Evolutionary conservation across 192 early-diverging fungal species (phyloP), one percentile per base, ranked within the genome.

Genomic region (Linderina pennispora): DNA sequence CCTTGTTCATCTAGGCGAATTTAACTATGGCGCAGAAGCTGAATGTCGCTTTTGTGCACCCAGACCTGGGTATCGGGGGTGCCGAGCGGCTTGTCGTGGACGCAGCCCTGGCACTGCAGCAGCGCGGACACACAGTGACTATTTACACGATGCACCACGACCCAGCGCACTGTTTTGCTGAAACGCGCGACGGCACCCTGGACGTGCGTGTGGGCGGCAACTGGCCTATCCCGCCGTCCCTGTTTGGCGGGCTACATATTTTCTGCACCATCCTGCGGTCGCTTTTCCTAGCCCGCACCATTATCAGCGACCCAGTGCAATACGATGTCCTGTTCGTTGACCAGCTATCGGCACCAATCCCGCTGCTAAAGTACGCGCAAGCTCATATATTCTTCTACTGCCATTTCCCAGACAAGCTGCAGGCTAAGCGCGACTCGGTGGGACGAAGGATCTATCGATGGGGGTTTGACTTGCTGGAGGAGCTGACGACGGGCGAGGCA

Each of bases 71-170:
- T 21, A 97, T 97, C 32, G 92, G 92, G 48, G 94, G 94, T 19
- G 94, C 94, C 4, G 94, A 98, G 63, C 78, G 94, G 15, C 77
- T 98, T 14, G 85, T 98, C 0, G 90, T 98, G 10, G 94, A 98
- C 72, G 85, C 91, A 1, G 92, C 91, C 4, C 58, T 86, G 4
- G 87, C 86, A 19, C 75, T 94, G 46, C 80, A 89, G 65, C 57
- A 76, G 18, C 74, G 65, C 20, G 94, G 94, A 11, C 90, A 98
- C 69, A 39, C 72, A 8, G 83, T 95, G 2, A 49, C 65, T 23
- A 75, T 98, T 43, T 95, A 83, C 65, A 98, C 94, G 13, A 88
- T 88, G 45, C 90, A 95, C 69, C 90, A 94, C 55, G 90, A 94
- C 62, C 67, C 76, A 0, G 36, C 62, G 4, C 94, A 95, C 64